Percentiles rank a stretch among this genome's conserved stretches.
Conservation (phyloP, 2,329 filamentous ascomycete species). For the Colletotrichum noveboracense region DNA sequence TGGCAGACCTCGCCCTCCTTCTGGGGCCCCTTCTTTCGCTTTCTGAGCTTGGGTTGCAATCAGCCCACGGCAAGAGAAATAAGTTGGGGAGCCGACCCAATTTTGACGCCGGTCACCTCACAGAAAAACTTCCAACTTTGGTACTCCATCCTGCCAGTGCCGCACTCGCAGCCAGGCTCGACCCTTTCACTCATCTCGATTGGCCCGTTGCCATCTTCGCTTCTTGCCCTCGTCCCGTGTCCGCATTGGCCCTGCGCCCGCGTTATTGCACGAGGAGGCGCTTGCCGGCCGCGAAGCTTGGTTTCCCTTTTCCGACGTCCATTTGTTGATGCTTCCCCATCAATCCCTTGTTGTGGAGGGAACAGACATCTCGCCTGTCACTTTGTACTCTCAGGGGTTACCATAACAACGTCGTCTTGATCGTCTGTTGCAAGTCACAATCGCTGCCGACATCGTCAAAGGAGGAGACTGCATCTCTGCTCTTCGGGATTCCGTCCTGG, state of each 20-base stretch:
- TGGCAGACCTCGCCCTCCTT: background rate
- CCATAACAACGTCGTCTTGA: background rate
- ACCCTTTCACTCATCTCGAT: constrained; percentile 12
- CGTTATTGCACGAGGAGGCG: background rate
- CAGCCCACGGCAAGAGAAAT: constrained; percentile 11
- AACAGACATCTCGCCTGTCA: background rate
- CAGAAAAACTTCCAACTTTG: constrained; percentile 9
- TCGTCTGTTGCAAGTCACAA: background rate
- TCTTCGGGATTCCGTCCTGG: background rate
- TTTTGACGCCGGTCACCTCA: constrained; percentile 18
- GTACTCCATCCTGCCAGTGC: constrained; percentile 18
- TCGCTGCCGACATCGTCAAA: background rate
- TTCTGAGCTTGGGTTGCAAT: constrained; percentile 8
- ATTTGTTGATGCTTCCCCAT: background rate
- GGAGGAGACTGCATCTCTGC: background rate
- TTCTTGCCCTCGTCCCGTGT: constrained; percentile 10
- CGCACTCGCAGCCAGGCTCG: constrained; percentile 7
- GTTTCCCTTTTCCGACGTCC: background rate
- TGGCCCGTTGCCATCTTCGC: constrained; percentile 16
- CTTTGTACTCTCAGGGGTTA: background rate
- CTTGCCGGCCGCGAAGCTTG: background rate
- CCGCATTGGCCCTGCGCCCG: constrained; percentile 5
- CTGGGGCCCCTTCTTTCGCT: background rate
- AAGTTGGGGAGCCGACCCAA: constrained; percentile 19
- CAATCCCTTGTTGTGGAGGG: background rate